These are phyloP conservation scores for Apiospora aurea DNA, from an alignment of 2,329 filamentous ascomycete genomes.

Conservation along the genomic window DNA sequence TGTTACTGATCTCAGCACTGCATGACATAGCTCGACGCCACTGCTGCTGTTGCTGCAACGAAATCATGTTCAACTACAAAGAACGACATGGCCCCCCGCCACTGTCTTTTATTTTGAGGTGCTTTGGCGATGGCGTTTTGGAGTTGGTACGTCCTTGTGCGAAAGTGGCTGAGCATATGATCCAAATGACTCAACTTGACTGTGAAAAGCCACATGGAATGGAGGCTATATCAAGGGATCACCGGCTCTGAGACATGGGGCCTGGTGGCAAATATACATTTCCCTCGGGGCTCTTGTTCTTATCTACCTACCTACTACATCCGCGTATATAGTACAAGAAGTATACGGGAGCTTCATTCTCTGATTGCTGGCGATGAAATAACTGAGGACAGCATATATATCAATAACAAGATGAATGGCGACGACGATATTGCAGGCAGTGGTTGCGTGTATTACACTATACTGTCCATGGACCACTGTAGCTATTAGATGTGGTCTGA, in stretches of 20 bases:
- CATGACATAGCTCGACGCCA: neutral
- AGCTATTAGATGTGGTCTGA: neutral
- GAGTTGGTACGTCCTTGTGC: neutral
- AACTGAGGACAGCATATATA: too few relatives aligned
- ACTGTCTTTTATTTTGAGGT: neutral
- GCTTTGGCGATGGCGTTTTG: constrained; percentile 12
- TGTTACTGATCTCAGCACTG: constrained; percentile 29
- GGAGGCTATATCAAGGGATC: neutral
- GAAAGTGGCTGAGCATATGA: neutral
- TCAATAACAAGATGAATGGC: too few relatives aligned
- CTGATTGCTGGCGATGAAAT: too few relatives aligned
- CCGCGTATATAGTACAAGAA: too few relatives aligned
- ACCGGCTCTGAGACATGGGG: neutral
- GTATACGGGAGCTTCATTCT: too few relatives aligned
- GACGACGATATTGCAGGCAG: too few relatives aligned
- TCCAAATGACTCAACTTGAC: neutral
- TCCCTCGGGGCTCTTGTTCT: neutral
- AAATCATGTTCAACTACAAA: neutral
- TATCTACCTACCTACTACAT: neutral
- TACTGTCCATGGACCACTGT: too few relatives aligned
- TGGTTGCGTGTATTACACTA: too few relatives aligned
- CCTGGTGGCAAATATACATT: neutral
- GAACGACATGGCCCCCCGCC: too few relatives aligned
- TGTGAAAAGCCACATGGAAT: neutral
- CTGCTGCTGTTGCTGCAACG: too few relatives aligned